These are phyloP conservation scores for Aspergillus fischeri DNA, from an alignment of 2,329 filamentous ascomycete species.

Conservation along the genomic window DNA sequence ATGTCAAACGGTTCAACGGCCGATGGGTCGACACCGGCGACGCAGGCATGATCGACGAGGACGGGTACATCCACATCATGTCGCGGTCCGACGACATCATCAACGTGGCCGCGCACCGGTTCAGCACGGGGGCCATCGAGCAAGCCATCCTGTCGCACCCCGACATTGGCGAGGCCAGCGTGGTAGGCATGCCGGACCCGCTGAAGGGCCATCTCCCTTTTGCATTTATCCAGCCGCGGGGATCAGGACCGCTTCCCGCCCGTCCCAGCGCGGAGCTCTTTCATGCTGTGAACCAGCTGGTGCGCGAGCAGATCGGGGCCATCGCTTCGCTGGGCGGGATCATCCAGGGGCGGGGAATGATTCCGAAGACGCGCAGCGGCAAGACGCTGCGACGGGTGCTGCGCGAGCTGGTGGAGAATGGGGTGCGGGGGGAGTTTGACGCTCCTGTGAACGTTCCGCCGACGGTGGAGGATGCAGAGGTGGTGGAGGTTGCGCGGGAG, in stretches of 20 bases:
- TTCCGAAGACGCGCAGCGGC: conserved; percentile 86
- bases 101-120: conserved; percentile 89
- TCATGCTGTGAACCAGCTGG: conserved; percentile 45
- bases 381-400: conserved; percentile 83
- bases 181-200: conserved; percentile 78
- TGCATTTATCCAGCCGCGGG: conserved; percentile 68
- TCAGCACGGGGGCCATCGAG: conserved; percentile 85
- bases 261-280: conserved; percentile 43
- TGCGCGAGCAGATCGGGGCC: conserved; percentile 77
- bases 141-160: conserved; percentile 83
- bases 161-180: conserved; percentile 74
- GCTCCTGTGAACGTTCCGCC: conserved; percentile 71
- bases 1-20: conserved; percentile 75
- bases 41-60: conserved; percentile 76
- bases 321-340: conserved; percentile 84
- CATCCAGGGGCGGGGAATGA: conserved; percentile 79
- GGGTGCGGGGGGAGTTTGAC: conserved; percentile 66
- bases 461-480: conserved; percentile 76
- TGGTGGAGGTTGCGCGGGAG: conserved; percentile 67
- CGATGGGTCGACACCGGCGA: conserved; percentile 90
- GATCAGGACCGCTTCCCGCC: conserved; percentile 45
- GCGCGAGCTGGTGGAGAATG: conserved; percentile 80
- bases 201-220: conserved; percentile 91
- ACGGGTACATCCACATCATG: conserved; percentile 64
- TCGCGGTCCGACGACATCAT: conserved; percentile 76